Conservation (phyloP, 805 yeast species). For the Starmerella bombi region DNA sequence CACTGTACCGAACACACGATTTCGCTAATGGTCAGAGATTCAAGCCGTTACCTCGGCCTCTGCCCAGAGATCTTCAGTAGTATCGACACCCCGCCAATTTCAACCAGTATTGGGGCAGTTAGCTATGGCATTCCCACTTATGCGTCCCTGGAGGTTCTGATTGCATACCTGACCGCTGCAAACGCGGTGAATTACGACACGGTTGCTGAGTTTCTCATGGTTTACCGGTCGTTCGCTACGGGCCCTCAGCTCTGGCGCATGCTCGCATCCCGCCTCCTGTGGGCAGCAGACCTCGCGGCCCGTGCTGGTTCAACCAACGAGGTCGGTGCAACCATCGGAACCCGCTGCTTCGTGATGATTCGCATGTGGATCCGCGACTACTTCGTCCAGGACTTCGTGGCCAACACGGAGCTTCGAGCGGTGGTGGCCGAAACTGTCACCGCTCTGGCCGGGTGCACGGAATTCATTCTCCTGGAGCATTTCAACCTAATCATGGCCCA, state of each 20-base stretch:
- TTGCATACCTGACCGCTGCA: conserved; percentile 45
- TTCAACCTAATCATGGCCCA: conserved; percentile 32
- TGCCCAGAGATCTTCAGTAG: conserved; percentile 7
- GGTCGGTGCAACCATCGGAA: conserved; percentile 29
- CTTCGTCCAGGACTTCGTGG: conserved; percentile 70
- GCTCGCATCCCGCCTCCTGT: conserved; percentile 50
- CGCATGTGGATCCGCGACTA: conserved; percentile 86
- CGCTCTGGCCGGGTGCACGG: conserved; percentile 21
- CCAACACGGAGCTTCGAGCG: conserved; percentile 36
- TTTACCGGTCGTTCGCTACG: conserved; percentile 59
- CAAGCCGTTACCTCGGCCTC: conserved; percentile 3
- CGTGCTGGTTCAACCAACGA: conserved; percentile 21
- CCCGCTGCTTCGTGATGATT: conserved; percentile 73
- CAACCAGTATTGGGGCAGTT: background rate
- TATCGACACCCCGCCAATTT: conserved; percentile 8
- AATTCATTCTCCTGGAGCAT: conserved; percentile 20
- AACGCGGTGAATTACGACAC: conserved; percentile 61
- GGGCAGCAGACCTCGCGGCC: conserved; percentile 43
- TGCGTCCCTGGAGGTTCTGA: conserved; percentile 21
- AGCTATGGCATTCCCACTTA: conserved; percentile 15
- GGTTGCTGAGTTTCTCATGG: conserved; percentile 73
- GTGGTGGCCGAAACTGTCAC: conserved; percentile 12
- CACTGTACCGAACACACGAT: background rate
- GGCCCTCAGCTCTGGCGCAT: conserved; percentile 46
- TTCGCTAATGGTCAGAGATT: background rate